Evolutionary conservation across 345 rosid genomes (phyloP).

Genomic region (Firmiana major): DNA sequence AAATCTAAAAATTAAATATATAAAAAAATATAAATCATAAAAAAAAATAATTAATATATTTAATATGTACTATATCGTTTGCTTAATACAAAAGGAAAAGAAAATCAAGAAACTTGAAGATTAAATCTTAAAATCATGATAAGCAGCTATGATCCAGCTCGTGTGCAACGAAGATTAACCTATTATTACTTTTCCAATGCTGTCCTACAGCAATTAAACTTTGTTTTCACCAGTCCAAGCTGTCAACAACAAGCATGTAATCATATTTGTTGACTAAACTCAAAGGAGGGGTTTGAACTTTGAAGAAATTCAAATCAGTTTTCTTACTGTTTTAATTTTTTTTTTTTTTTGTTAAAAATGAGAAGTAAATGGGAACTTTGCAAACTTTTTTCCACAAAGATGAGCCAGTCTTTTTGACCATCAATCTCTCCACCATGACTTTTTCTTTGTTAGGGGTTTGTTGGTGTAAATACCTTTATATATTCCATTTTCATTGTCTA

Average conservation of each 20-base stretch:
- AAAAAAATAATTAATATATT: too few relatives aligned
- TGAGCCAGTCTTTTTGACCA: slow-evolving; percentile 48
- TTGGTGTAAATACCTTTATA: slow-evolving; percentile 25
- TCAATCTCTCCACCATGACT: slow-evolving; percentile 28
- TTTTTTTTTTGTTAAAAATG: slow-evolving; percentile 20
- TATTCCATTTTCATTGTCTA: slow-evolving; percentile 29
- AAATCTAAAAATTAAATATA: too few relatives aligned
- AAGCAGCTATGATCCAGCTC: slow-evolving; percentile 16
- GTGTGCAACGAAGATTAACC: slow-evolving; percentile 16
- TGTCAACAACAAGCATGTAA: slow-evolving; percentile 42
- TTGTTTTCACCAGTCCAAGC: slow-evolving; percentile 20
- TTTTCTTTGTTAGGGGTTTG: slow-evolving; percentile 25
- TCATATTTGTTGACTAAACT: slow-evolving; percentile 49
- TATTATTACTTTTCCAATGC: slow-evolving; percentile 15
- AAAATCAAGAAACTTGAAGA: not conserved
- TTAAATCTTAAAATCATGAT: slow-evolving; percentile 17
- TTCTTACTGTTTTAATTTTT: too few relatives aligned
- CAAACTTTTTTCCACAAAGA: slow-evolving; percentile 26
- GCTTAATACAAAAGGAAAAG: not conserved
- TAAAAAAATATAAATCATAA: too few relatives aligned
- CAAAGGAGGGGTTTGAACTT: slow-evolving; percentile 11
- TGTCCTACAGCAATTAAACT: not conserved
- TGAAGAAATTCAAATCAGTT: slow-evolving; percentile 22
- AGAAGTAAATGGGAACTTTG: slow-evolving; percentile 21
- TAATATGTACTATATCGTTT: too few relatives aligned